Base-by-base conservation (phyloP, 805 yeast species). In the Danielia oregonensis region DNA sequence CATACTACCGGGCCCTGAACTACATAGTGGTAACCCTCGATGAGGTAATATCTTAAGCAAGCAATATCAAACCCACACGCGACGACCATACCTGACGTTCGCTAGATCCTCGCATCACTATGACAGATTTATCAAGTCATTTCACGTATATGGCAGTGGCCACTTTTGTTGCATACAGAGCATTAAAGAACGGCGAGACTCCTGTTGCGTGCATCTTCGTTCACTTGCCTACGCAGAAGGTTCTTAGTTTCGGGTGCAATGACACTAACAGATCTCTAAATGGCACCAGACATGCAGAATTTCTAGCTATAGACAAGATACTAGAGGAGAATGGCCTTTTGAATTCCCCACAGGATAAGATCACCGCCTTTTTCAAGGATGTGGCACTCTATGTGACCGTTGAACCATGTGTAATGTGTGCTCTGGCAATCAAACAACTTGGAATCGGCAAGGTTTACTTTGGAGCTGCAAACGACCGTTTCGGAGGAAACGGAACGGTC, bases 371-470 rank as follows among this genome's bases (percentile, higher is more conserved):
- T 7, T 76, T 86, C 48, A 49, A 58, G 24, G 74, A 79, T 17
- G 68, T 85, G 3, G 79, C 77, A 19, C 67, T 93, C 6, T 91
- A 88, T 57, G 98, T 93, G 17, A 88, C 97, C 0, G 97, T 93
- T 0, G 98, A 93, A 59, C 98, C 98, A 0, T 93, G 98, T 55
- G 83, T 93, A 6, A 93, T 93, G 98, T 93, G 98, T 64, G 97
- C 96, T 0, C 79, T 93, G 26, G 88, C 95, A 2, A 61, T 93
- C 26, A 72, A 89, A 39, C 98, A 93, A 48, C 56, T 89, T 29
- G 82, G 83, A 2, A 77, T 93, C 8, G 60, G 76, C 19, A 65
- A 68, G 26, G 96, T 91, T 1, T 79, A 79, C 29, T 93, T 86
- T 51, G 97, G 98, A 0, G 89, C 96, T 52, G 93, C 87, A 0